Evolutionary conservation across 768 basidiomycete genomes (phyloP).

Genomic region (Melanogaster broomeanus): DNA sequence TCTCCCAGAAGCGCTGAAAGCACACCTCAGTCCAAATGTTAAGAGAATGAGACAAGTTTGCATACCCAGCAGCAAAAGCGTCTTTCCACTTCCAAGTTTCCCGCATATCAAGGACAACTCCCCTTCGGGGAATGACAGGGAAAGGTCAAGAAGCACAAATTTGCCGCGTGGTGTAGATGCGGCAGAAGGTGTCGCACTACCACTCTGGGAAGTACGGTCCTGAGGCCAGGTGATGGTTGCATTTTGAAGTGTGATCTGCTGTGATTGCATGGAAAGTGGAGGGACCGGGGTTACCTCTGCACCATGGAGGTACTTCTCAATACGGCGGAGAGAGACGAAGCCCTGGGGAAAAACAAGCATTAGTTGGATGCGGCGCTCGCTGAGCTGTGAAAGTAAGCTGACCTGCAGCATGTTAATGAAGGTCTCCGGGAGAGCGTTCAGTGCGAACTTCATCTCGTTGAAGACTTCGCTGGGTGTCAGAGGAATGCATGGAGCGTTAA

Average conservation of each 20-base stretch:
- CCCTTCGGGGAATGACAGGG: conserved; percentile 74
- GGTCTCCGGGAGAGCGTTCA: conserved; percentile 87
- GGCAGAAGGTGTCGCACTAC: conserved; percentile 51
- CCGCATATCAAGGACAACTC: conserved; percentile 86
- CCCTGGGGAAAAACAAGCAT: conserved; percentile 41
- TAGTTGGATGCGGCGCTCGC: neutral
- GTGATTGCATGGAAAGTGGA: conserved; percentile 56
- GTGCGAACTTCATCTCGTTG: conserved; percentile 82
- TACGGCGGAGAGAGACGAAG: conserved; percentile 83
- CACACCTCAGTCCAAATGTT: conserved; percentile 9
- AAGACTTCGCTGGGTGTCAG: conserved; percentile 55
- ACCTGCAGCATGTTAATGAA: conserved; percentile 90
- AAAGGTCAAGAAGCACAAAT: conserved; percentile 80
- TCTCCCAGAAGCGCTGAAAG: conserved; percentile 77
- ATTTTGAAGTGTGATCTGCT: conserved; percentile 72
- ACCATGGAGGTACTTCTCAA: conserved; percentile 83
- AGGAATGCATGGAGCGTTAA: neutral
- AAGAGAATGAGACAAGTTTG: neutral
- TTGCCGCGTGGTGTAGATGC: conserved; percentile 75
- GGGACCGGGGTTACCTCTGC: conserved; percentile 70
- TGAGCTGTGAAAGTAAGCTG: neutral
- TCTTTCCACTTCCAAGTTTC: conserved; percentile 88
- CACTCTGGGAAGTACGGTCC: conserved; percentile 53
- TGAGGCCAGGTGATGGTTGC: conserved; percentile 92
- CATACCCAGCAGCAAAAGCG: conserved; percentile 70